Evolutionary conservation across 1,284 basidiomycete species (phyloP), one percentile per base, ranked within the genome.

Genomic region (Cutaneotrichosporon cavernicola): DNA sequence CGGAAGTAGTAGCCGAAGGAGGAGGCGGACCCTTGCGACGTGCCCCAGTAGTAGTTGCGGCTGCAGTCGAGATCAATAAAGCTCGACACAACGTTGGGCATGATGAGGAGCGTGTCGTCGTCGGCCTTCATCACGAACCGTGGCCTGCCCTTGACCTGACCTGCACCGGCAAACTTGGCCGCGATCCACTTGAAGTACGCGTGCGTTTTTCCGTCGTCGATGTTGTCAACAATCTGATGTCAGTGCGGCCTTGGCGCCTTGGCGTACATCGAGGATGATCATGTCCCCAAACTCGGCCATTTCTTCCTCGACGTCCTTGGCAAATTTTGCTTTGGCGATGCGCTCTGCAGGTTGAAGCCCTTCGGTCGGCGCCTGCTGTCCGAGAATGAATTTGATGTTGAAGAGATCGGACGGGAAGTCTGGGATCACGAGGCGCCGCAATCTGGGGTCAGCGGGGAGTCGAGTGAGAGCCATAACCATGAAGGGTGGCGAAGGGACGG

Each of bases 111-210:
- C 4, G 81, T 81, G 79, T 82, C 80, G 65, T 81, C 81, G 61
- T 82, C 81, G 31, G 77, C 71, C 74, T 81, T 81, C 78, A 82
- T 74, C 1, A 81, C 79, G 65, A 80, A 82, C 63, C 78, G 68
- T 10, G 81, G 81, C 40, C 79, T 67, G 13, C 75, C 81, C 65
- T 74, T 76, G 38, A 78, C 75, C 58, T 70, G 69, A 18, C 76
- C 79, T 50, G 64, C 56, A 5, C 77, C 80, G 11, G 61, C 73
- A 59, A 74, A 81, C 58, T 70, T 64, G 50, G 76, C 70, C 0
- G 79, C 81, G 11, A 80, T 73, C 76, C 76, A 81, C 65, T 79
- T 77, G 67, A 80, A 80, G 67, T 78, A 82, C 65, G 76, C 77
- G 70, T 80, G 77, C 32, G 80, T 82, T 69, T 82, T 82, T 36